Base-by-base conservation (phyloP, 345 rosid genomes). In the Lepidium sativum region DNA sequence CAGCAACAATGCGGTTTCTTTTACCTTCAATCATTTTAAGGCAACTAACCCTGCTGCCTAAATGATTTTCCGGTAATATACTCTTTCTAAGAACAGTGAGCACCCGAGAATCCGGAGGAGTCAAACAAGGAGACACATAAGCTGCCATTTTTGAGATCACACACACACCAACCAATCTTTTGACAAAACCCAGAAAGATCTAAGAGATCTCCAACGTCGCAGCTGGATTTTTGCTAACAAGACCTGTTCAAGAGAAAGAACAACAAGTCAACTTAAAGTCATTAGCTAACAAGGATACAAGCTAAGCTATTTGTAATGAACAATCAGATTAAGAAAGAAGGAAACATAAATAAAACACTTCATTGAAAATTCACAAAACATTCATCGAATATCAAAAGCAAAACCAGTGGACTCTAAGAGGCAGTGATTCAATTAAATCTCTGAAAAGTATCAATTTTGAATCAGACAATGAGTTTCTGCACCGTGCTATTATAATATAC, bases 21-120 rank as follows among this genome's bases (percentile, higher is more conserved):
- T 69, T 83, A 6, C 58, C 63, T 16, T 80, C 85, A 8, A 50
- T 48, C 72, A 75, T 59, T 69, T 75, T 80, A 45, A 79, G 40
- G 43, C 66, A 68, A 40, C 77, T 67, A 73, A 77, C 38, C 54
- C 75, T 86, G 40, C 78, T 29, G 17, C 59, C 79, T 62, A 70
- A 13, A 45, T 72, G 80, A 60, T 63, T 81, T 50, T 82, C 91
- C 12, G 50, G 40, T 8, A 55, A 53, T 9, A 78, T 70, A 75
- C 80, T 78, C 53, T 84, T 86, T 64, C 89, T 83, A 56, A 83
- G 75, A 70, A 64, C 80, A 62, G 79, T 80, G 48, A 88, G 57
- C 45, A 80, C 71, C 25, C 84, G 83, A 54, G 75, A 60, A 75
- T 81, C 87, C 21, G 83, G 69, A 59, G 81, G 78, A 1, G 67